Base-by-base conservation (phyloP, 805 yeast species). In the Saturnispora besseyi region DNA sequence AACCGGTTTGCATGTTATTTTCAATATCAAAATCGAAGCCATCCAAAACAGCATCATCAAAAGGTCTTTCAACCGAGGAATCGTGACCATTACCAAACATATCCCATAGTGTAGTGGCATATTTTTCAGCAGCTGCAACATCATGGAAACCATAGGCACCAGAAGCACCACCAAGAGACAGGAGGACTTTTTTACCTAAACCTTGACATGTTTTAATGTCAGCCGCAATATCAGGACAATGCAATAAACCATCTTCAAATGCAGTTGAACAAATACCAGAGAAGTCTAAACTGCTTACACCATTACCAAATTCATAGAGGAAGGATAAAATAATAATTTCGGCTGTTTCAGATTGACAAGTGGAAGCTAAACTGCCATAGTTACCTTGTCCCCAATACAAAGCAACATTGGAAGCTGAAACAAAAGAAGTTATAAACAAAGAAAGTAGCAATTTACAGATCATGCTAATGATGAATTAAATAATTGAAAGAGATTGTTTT, bases 371-470 rank as follows among this genome's bases (percentile, higher is more conserved):
- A 33, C 52, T 71, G 7, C 87, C 87, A n/a, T 77, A 81, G 13
- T 91, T 79, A 58, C 78, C 77, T 67, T 88, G 96, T 48, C 96
- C 96, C 96, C 96, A 88, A 68, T 88, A 88, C 7, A 85, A 73
- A 22, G 84, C 96, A 36, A 87, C 78, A 55, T 86, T 84, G 34
- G 48, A 41, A 12, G 57, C 57, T 24, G 49, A 42, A 7, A 46
- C 53, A 10, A 48, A 15, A 18, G 53, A 33, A 22, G 56, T 36
- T 24, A 53, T 41, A 11, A 51, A 7, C 12, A 49, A 18, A 11
- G 44, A 26, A 9, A 46, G 33, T 28, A 36, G 22, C 24, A 36
- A 34, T 11, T 33, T 40, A 21, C 40, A 48, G n/a, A 50, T 29
- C 53, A 52, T 21, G 6, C 6, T 44, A 36, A 5, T 31, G 22